Evolutionary conservation across 768 basidiomycete genomes (phyloP).

Genomic region (Panaeolus cyanescens): DNA sequence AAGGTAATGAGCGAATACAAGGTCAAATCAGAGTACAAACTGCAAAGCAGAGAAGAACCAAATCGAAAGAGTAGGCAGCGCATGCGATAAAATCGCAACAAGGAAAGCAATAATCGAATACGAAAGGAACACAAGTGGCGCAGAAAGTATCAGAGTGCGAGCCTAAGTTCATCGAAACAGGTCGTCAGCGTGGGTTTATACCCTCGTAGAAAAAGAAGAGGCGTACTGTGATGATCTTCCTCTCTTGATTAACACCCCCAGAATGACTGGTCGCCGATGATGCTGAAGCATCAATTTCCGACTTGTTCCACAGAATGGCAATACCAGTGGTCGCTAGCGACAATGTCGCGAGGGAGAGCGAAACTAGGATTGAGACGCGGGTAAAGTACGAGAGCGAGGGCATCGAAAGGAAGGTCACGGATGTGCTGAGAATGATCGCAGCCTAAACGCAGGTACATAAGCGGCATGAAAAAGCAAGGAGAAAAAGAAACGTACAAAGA

Average conservation of each 20-base stretch:
- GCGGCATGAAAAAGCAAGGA: constrained; percentile 8
- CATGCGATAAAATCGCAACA: constrained; percentile 43
- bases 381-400: constrained; percentile 70
- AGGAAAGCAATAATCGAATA: constrained; percentile 74
- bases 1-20: too few species aligned
- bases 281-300: constrained; percentile 57
- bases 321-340: constrained; percentile 71
- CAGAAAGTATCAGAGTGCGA: constrained; percentile 65
- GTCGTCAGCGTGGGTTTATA: neutral
- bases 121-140: constrained; percentile 73
- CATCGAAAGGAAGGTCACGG: constrained; percentile 79
- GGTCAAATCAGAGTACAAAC: too few species aligned
- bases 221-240: constrained; percentile 39
- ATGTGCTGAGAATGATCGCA: constrained; percentile 78
- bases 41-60: too few species aligned
- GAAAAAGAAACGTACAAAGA: constrained; percentile 50
- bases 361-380: constrained; percentile 65
- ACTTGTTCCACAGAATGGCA: constrained; percentile 70
- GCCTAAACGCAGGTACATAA: constrained; percentile 48
- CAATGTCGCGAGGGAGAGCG: constrained; percentile 67
- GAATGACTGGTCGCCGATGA: constrained; percentile 35
- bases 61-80: neutral
- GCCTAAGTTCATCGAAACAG: constrained; percentile 44
- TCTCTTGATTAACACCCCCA: neutral
- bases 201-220: constrained; percentile 1